Evolutionary conservation across 805 yeast genomes (phyloP).

Genomic region (Metschnikowia bowlesiae): DNA sequence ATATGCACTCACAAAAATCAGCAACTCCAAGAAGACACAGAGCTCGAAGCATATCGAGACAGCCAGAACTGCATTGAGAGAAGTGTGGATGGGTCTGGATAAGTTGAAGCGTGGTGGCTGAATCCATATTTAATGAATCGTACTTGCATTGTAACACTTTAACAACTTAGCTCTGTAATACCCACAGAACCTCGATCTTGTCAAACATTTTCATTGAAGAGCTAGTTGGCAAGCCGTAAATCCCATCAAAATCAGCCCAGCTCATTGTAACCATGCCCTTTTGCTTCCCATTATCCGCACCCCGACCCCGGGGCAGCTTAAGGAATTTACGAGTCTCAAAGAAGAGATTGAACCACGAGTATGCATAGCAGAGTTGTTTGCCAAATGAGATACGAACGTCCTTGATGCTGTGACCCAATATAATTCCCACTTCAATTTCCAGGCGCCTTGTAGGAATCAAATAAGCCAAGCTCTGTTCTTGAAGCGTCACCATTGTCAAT

Average conservation of each 20-base stretch:
- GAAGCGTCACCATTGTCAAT: not conserved
- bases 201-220: constrained; percentile 51
- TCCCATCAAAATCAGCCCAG: constrained; percentile 59
- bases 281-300: not conserved
- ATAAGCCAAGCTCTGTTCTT: constrained; percentile 1
- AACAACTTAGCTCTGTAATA: not conserved
- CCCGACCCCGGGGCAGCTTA: constrained; percentile 8
- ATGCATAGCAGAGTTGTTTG: constrained; percentile 15
- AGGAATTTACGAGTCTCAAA: constrained; percentile 19
- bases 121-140: not conserved
- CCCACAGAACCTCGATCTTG: constrained; percentile 40
- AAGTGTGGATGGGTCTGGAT: constrained; percentile 27
- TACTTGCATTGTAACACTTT: constrained; percentile 1
- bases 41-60: constrained; percentile 19
- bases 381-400: constrained; percentile 18
- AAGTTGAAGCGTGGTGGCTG: constrained; percentile 26
- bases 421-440: constrained; percentile 2
- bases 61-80: constrained; percentile 22
- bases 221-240: constrained; percentile 52
- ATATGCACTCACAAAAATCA: constrained; percentile 27
- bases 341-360: constrained; percentile 28
- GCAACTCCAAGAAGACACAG: constrained; percentile 20
- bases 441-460: not conserved
- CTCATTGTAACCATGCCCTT: constrained; percentile 3
- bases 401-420: constrained; percentile 5